A percentile compares a stretch with the other conserved stretches of the same genome.
Conservation (phyloP, 108 stramenopile species). For the Discostella pseudostelligera region DNA sequence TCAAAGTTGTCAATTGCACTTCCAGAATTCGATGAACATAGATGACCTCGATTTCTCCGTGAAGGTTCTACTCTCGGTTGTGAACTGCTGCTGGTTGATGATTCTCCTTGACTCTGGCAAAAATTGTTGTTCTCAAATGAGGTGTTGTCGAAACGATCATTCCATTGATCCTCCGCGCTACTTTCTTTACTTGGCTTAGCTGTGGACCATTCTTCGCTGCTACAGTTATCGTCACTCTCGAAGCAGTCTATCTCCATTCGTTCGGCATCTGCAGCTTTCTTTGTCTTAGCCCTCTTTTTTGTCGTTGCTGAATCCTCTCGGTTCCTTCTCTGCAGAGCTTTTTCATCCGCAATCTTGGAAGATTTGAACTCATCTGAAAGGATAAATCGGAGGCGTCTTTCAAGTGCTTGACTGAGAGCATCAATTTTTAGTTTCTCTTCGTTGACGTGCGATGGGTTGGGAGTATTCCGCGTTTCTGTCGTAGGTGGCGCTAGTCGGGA, state of each 20-base stretch:
- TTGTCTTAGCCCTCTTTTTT: conserved; percentile 9
- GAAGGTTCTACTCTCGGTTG: neutral
- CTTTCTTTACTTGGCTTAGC: neutral
- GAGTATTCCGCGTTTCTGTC: neutral
- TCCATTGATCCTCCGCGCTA: neutral
- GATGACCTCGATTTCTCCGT: neutral
- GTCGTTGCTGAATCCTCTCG: conserved; percentile 16
- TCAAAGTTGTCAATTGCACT: conserved; percentile 1
- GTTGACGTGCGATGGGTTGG: neutral
- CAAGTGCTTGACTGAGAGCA: conserved; percentile 16
- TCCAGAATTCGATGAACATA: neutral
- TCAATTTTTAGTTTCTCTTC: conserved; percentile 19
- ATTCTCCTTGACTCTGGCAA: neutral
- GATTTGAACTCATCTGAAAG: conserved; percentile 36
- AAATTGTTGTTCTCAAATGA: neutral
- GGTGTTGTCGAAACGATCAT: neutral
- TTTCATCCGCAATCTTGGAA: conserved; percentile 7
- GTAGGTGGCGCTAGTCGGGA: neutral
- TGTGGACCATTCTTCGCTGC: neutral
- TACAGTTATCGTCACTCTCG: conserved; percentile 12
- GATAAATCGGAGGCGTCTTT: conserved; percentile 22
- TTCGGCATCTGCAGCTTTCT: conserved; percentile 6
- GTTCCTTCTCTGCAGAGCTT: conserved; percentile 17
- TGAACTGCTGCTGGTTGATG: neutral
- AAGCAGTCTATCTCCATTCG: conserved; percentile 24